A percentile compares a stretch with the other conserved stretches of the same genome.
Evolutionary conservation across 1,284 basidiomycete species (phyloP).

Genomic region (Boletus hoseneyae): DNA sequence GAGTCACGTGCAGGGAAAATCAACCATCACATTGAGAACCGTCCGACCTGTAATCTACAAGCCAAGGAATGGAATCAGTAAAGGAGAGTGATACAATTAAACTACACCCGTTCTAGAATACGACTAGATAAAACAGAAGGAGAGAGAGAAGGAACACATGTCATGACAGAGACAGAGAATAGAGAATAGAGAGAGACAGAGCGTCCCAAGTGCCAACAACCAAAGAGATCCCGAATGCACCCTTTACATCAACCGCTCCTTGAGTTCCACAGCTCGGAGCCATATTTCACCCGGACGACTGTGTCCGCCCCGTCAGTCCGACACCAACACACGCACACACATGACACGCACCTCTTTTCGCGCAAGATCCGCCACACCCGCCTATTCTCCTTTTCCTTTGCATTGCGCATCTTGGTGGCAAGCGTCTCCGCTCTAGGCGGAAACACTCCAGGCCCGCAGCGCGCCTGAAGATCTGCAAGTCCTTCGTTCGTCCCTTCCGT

Average conservation of each 20-base stretch:
- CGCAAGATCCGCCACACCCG: constrained; percentile 69
- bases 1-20: constrained; percentile 28
- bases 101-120: constrained; percentile 21
- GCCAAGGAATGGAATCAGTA: constrained; percentile 5
- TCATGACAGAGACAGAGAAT: background rate
- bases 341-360: constrained; percentile 62
- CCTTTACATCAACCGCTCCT: constrained; percentile 47
- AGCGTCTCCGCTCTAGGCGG: constrained; percentile 47
- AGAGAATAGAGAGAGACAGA: background rate
- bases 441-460: constrained; percentile 64
- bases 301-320: constrained; percentile 26
- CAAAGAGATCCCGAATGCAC: background rate
- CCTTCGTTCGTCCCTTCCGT: constrained; percentile 82
- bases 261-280: constrained; percentile 63
- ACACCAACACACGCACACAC: background rate
- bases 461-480: constrained; percentile 68
- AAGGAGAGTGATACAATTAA: constrained; percentile 22
- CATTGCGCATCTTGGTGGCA: constrained; percentile 30
- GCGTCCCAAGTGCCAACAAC: background rate
- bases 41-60: background rate
- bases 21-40: constrained; percentile 14
- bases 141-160: background rate
- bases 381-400: constrained; percentile 44
- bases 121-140: background rate
- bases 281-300: constrained; percentile 81